Percentiles rank a stretch among this genome's conserved stretches.
phyloP scores from a whole-genome alignment of 345 rosid genomes.

The Mangifera indica region DNA sequence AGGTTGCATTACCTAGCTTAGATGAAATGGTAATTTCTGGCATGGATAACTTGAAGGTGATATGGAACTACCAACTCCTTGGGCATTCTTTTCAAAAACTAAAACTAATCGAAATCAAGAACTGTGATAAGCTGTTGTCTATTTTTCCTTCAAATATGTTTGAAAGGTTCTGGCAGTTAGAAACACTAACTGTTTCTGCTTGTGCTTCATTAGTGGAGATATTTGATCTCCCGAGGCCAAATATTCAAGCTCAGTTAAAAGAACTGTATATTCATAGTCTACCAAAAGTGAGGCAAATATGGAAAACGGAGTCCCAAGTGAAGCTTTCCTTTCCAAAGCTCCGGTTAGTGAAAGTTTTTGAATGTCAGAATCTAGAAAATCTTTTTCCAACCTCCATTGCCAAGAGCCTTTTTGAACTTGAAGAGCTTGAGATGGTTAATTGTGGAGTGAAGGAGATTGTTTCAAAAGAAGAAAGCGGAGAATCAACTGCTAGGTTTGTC shows the following conservation, averaged over 20 bases:
- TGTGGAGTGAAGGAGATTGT: background rate
- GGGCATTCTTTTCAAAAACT: slow-evolving; percentile 16
- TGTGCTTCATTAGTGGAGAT: slow-evolving; percentile 14
- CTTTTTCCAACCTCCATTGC: background rate
- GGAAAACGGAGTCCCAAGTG: background rate
- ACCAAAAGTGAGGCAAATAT: too few species aligned
- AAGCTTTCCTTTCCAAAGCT: background rate
- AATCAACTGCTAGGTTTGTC: background rate
- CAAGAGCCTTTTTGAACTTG: background rate
- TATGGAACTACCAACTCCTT: slow-evolving; percentile 9
- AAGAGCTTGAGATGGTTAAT: background rate
- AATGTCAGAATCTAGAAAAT: too few species aligned
- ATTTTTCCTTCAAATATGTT: slow-evolving; percentile 17
- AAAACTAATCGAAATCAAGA: background rate
- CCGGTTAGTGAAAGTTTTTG: background rate
- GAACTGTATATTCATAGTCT: too few species aligned
- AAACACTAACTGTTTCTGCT: background rate
- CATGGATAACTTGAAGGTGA: slow-evolving; percentile 3
- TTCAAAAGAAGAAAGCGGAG: background rate
- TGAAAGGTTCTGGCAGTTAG: slow-evolving; percentile 7
- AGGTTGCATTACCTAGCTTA: slow-evolving; percentile 26
- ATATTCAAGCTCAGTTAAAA: background rate
- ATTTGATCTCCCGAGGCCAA: slow-evolving; percentile 5
- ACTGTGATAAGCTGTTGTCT: background rate
- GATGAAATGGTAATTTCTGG: background rate